These are phyloP conservation scores for Dothistroma septosporum DNA, from an alignment of 2,329 filamentous ascomycete species.

Conservation along the genomic window DNA sequence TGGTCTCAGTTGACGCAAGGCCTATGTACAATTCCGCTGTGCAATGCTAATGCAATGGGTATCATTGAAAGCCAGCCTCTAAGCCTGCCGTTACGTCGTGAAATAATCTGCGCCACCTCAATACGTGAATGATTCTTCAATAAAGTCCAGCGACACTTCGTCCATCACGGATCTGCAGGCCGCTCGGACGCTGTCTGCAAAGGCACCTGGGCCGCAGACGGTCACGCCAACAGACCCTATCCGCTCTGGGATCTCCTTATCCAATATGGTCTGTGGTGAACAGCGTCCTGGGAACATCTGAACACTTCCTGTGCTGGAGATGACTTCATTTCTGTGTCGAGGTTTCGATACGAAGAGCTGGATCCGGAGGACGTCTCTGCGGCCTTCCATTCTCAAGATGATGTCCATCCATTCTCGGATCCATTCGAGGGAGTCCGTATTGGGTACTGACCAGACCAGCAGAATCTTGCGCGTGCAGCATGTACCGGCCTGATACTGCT, in stretches of 20 bases:
- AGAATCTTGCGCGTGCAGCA: conserved; percentile 68
- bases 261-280: conserved; percentile 52
- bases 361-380: conserved; percentile 56
- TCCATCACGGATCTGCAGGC: conserved; percentile 51
- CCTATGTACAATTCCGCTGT: conserved; percentile 4
- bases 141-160: conserved; percentile 56
- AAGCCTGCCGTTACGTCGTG: conserved; percentile 6
- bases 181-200: conserved; percentile 58
- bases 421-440: conserved; percentile 62
- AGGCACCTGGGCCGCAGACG: conserved; percentile 60
- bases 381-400: conserved; percentile 56
- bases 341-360: conserved; percentile 62
- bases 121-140: conserved; percentile 60
- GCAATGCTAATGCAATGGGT: conserved; percentile 1
- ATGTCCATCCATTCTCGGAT: conserved; percentile 63
- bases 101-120: background rate
- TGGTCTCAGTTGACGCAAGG: background rate
- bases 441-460: conserved; percentile 75
- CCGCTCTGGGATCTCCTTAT: conserved; percentile 53
- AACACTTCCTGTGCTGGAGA: conserved; percentile 54
- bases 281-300: conserved; percentile 60
- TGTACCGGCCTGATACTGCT: conserved; percentile 63
- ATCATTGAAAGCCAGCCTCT: conserved; percentile 2
- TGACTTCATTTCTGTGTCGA: conserved; percentile 51
- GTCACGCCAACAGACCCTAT: conserved; percentile 52